Base-by-base conservation (phyloP, 306 rosid species). In the Geum urbanum region DNA sequence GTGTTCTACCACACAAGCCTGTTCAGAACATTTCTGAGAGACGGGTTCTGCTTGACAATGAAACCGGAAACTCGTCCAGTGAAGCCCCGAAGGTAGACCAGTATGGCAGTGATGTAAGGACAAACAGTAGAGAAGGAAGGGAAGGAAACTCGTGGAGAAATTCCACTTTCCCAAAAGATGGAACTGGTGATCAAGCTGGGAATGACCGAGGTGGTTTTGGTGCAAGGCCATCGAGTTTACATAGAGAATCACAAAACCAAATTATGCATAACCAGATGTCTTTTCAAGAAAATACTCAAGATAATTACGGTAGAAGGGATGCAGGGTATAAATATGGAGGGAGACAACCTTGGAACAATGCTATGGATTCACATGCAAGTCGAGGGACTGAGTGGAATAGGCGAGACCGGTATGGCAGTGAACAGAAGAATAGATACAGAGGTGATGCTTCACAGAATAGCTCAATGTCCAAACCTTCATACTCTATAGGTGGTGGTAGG, bases 41-140 rank as follows among this genome's bases (percentile, higher is more conserved):
- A 81, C 72, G 89, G 88, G 88, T 82, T 81, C 88, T 69, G 65
- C 67, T 80, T 77, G 94, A 90, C 88, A 69, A 84, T 87, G 98
- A 90, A 76, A 75, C 86, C 75, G 91, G 96, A 52, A 90, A 84
- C 79, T 69, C 82, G 73, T 84, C 90, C 78, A 80, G 86, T 66
- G 94, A 87, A 80, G 88, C 84, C 83, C 84, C 80, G 53, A 87
- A 84, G 75, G 68, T 77, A 76, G 95, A 86, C 76, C 79, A 78
- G 46, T 85, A 71, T 50, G 69, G 58, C 63, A 79, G 79, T 53
- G 88, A 81, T 82, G 80, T 81, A 40, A 80, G 87, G 74, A 66
- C 80, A 45, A 74, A 84, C 15, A 81, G 83, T 74, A 83, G 87
- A 78, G 89, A 82, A 63, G 92, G 83, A 64, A 78, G 86, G 62